Evolutionary conservation across 2,329 filamentous ascomycete species (phyloP), one percentile per base, ranked within the genome.

Genomic region (Xylaria arbuscula): DNA sequence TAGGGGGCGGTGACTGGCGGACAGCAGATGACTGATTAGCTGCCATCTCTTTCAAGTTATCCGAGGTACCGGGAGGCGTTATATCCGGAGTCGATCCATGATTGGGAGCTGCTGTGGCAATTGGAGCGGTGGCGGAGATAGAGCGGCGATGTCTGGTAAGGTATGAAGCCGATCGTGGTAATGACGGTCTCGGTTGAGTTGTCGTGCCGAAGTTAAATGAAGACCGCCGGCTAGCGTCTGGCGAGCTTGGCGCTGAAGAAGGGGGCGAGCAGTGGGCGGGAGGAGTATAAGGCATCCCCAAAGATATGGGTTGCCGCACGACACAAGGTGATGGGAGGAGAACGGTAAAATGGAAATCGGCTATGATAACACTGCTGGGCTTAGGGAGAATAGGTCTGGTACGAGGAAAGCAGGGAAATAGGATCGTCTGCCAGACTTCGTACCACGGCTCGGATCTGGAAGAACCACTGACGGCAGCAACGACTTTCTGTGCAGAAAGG

Each of bases 231-330:
- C 87, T 90, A 72, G 79, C 77, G 73, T 84, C 82, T 13, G 88
- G 88, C 60, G 89, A 90, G 24, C 83, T 76, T 60, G 86, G 82
- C 68, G 84, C 83, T 75, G 89, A 89, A 70, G 86, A 84, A 74
- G 88, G 84, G 77, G 89, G 88, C 69, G 89, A 90, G 78, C 86
- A 83, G 78, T 88, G 87, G 75, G 90, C 88, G 71, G 93, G 93
- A 69, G 93, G 92, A 81, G 93, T 96, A 85, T 96, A 96, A 89
- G 93, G 93, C 93, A 96, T 96, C 84, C 87, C 84, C 80, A 80
- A 75, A 64, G 73, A 73, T 76, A 72, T 73, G 72, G 75, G 67
- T 71, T 73, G 74, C 78, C 75, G 71, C 61, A 65, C 40, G 61
- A 65, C 61, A 51, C 63, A 73, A 70, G 75, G 65, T 71, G 70